phyloP scores from a whole-genome alignment of 352 stramenopile genomes.

The Phytopythium delawarense region DNA sequence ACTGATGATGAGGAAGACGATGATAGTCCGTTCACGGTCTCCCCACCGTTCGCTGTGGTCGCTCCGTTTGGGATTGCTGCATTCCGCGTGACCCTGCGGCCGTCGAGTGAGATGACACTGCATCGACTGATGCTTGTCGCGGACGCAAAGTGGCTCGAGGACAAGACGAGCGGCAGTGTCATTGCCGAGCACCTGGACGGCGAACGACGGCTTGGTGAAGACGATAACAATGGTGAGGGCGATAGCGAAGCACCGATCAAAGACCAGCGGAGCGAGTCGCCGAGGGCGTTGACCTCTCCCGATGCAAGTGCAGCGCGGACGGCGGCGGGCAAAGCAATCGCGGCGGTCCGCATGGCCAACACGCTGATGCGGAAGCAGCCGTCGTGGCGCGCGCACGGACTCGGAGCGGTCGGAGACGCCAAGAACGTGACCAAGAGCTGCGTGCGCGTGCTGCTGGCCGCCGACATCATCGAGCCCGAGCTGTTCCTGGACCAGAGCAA shows the following conservation, averaged over 20 bases:
- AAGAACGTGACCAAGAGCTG: conserved; percentile 36
- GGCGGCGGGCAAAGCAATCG: conserved; percentile 59
- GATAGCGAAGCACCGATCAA: not conserved
- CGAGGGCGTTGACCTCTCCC: conserved; percentile 2
- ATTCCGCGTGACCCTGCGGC: conserved; percentile 55
- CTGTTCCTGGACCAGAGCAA: conserved; percentile 51
- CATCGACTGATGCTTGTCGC: conserved; percentile 49
- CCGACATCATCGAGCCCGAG: conserved; percentile 58
- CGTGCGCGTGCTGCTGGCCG: conserved; percentile 51
- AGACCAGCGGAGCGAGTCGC: conserved; percentile 10
- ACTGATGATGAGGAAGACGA: conserved; percentile 18
- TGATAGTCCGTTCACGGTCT: conserved; percentile 3
- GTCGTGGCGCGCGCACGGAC: not conserved
- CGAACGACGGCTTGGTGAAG: conserved; percentile 5
- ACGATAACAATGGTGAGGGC: not conserved
- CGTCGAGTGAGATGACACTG: conserved; percentile 13
- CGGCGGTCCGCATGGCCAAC: conserved; percentile 66
- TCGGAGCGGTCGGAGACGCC: conserved; percentile 10
- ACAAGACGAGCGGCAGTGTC: not conserved
- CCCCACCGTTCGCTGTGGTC: conserved; percentile 9
- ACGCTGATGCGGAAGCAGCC: conserved; percentile 28
- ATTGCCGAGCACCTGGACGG: not conserved
- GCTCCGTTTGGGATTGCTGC: conserved; percentile 30
- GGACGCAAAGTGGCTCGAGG: conserved; percentile 60
- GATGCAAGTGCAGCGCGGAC: not conserved